These are phyloP conservation scores for Clonostachys solani DNA, from an alignment of 2,329 filamentous ascomycete species.

Conservation along the genomic window DNA sequence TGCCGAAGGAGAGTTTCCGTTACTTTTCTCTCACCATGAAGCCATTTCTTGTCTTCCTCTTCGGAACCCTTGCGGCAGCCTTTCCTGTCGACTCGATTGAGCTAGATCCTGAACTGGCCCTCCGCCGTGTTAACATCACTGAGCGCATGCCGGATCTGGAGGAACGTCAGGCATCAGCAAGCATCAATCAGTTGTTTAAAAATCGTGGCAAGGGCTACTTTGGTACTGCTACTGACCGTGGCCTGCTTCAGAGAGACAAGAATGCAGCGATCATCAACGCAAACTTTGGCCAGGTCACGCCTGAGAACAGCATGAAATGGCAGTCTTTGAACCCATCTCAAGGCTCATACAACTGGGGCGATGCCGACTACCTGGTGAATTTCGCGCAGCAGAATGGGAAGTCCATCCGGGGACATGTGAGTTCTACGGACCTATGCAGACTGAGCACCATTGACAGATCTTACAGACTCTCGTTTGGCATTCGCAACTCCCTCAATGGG, in stretches of 20 bases:
- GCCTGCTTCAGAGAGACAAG: conserved; percentile 40
- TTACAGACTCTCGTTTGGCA: conserved; percentile 62
- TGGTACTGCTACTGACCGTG: conserved; percentile 52
- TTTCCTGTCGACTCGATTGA: conserved; percentile 17
- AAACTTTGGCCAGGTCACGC: conserved; percentile 61
- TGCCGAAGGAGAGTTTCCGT: no score
- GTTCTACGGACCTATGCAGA: no score
- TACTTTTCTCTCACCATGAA: conserved; percentile 4
- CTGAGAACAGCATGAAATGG: conserved; percentile 72
- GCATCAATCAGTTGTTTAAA: conserved; percentile 40
- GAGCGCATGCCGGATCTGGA: conserved; percentile 1
- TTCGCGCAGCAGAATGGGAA: conserved; percentile 52
- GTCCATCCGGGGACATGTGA: conserved; percentile 51
- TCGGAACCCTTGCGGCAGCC: conserved; percentile 27
- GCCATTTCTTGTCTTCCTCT: conserved; percentile 24
- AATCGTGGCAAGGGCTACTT: conserved; percentile 59
- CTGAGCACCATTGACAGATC: no score
- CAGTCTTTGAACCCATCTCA: conserved; percentile 44
- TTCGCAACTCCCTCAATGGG: conserved; percentile 53
- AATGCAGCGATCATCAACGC: conserved; percentile 51
- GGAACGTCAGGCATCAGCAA: conserved; percentile 34
- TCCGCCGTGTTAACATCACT: no score
- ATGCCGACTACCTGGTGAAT: conserved; percentile 53
- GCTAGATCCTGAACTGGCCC: no score
- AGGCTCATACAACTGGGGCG: conserved; percentile 48